These are phyloP conservation scores for Candida golubevii DNA, from an alignment of 805 yeast genomes.

Conservation along the genomic window DNA sequence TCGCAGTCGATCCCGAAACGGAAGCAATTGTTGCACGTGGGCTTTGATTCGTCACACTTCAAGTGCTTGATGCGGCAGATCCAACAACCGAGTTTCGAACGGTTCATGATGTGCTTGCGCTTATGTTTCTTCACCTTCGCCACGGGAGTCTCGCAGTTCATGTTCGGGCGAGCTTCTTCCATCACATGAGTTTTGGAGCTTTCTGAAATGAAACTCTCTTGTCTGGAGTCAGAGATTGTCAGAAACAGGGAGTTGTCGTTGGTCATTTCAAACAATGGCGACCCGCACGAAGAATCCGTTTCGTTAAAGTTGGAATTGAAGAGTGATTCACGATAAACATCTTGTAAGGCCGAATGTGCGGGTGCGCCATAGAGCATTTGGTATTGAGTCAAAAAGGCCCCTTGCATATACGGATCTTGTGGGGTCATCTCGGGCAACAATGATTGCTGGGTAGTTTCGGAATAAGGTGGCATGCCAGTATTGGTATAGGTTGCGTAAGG, in stretches of 20 bases:
- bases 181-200: no score
- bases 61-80: conserved; percentile 43
- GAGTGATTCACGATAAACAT: not conserved
- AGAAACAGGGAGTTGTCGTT: not conserved
- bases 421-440: no score
- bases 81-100: conserved; percentile 45
- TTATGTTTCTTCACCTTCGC: conserved; percentile 29
- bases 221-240: not conserved
- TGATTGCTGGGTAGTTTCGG: no score
- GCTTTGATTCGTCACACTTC: conserved; percentile 40
- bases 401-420: no score
- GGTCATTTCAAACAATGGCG: not conserved
- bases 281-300: conserved; percentile 8
- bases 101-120: conserved; percentile 35
- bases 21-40: conserved; percentile 33
- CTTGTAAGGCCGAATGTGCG: not conserved
- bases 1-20: conserved; percentile 42
- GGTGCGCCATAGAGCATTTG: no score
- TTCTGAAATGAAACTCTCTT: no score
- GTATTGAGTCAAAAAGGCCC: no score
- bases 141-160: not conserved
- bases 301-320: conserved; percentile 11
- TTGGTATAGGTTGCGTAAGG: no score
- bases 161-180: no score
- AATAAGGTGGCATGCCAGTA: no score